phyloP scores from a whole-genome alignment of 768 basidiomycete species.

The Auricularia auricula-judae region DNA sequence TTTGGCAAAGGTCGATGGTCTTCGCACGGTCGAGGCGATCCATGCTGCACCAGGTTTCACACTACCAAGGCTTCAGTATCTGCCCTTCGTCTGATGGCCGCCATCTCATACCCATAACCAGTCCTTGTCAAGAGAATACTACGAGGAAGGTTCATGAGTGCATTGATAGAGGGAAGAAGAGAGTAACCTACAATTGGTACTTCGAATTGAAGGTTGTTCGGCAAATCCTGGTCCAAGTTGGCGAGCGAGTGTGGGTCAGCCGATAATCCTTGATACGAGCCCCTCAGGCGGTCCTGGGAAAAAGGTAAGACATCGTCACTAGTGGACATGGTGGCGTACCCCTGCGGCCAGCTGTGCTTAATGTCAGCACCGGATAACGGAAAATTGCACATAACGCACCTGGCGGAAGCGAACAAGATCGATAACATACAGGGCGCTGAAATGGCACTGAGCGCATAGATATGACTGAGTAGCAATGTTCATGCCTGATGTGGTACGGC shows the following conservation, averaged over 20 bases:
- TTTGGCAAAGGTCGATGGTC: conserved; percentile 94
- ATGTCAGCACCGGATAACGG: background rate
- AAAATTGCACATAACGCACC: conserved; percentile 36
- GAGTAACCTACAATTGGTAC: conserved; percentile 75
- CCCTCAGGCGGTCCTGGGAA: conserved; percentile 71
- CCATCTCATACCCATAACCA: conserved; percentile 81
- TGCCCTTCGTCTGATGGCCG: background rate
- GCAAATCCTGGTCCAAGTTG: conserved; percentile 95
- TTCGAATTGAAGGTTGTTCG: conserved; percentile 85
- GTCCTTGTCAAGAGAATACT: conserved; percentile 83
- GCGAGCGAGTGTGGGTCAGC: conserved; percentile 90
- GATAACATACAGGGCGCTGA: conserved; percentile 87
- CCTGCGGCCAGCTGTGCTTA: conserved; percentile 43
- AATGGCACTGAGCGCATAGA: background rate
- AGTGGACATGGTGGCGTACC: conserved; percentile 21
- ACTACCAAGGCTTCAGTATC: conserved; percentile 33
- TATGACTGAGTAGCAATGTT: background rate
- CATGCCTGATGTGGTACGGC: conserved; percentile 92
- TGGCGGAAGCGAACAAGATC: conserved; percentile 93
- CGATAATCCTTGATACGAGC: conserved; percentile 87
- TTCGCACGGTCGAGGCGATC: conserved; percentile 70
- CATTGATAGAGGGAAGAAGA: background rate
- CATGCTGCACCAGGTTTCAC: conserved; percentile 98
- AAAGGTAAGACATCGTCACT: background rate
- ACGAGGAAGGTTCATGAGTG: no score